These are phyloP conservation scores for Thuja plicata DNA, from an alignment of 83 land plant species.

Conservation along the genomic window DNA sequence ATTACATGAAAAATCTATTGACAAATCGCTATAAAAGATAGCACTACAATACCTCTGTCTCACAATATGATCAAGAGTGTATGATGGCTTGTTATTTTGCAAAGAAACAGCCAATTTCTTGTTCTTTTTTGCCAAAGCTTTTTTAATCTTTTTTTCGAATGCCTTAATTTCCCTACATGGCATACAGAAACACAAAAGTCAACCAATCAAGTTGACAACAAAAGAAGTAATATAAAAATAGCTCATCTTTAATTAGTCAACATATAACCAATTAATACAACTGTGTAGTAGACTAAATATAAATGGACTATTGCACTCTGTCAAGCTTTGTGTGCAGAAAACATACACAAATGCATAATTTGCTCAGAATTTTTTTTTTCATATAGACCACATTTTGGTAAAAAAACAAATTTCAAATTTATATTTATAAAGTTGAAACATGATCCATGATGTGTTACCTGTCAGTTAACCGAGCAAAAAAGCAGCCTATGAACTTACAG, in stretches of 20 bases:
- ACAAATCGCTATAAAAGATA: not conserved
- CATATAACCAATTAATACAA: not conserved
- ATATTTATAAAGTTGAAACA: not conserved
- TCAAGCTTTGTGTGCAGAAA: not conserved
- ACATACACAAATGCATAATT: not conserved
- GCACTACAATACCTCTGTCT: slow-evolving; percentile 58
- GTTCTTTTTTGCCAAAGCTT: slow-evolving; percentile 79
- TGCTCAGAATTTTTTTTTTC: not conserved
- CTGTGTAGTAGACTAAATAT: too few relatives aligned
- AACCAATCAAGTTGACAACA: not conserved
- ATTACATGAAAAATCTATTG: not conserved
- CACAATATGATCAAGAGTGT: slow-evolving; percentile 72
- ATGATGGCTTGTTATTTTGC: slow-evolving; percentile 47
- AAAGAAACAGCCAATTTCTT: slow-evolving; percentile 52
- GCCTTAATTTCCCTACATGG: slow-evolving; percentile 70
- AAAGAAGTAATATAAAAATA: not conserved
- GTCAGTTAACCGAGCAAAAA: not conserved
- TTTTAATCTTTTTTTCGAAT: slow-evolving; percentile 76
- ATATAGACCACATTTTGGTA: not conserved
- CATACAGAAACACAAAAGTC: not conserved
- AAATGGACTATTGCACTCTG: not conserved
- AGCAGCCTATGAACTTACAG: not conserved
- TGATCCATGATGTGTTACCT: not conserved
- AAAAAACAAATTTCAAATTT: not conserved
- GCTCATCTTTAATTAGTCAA: not conserved